Evolutionary conservation across 768 basidiomycete genomes (phyloP).

Genomic region (Boletus reticuloceps): DNA sequence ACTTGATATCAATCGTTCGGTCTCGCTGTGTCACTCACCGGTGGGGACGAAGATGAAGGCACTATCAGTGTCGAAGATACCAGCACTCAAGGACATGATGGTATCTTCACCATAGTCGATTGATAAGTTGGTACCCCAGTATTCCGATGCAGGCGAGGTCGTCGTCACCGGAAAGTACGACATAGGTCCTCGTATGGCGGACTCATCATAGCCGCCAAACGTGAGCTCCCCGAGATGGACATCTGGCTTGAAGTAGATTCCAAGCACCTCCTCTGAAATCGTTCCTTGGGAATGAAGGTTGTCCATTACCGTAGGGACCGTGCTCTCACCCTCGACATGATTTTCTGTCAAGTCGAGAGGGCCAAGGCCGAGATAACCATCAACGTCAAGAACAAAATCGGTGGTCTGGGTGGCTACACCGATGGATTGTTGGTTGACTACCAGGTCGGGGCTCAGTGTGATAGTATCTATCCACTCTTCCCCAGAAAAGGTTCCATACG

Average conservation of each 20-base stretch:
- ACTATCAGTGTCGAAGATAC: conserved; percentile 34
- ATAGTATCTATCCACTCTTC: conserved; percentile 19
- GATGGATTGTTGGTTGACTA: conserved; percentile 31
- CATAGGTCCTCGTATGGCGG: conserved; percentile 10
- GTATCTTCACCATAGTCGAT: conserved; percentile 24
- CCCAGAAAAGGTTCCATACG: neutral
- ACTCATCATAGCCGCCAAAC: conserved; percentile 26
- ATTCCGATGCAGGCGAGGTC: conserved; percentile 20
- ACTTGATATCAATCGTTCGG: no score
- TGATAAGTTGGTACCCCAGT: conserved; percentile 33
- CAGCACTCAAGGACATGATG: conserved; percentile 24
- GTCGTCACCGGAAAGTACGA: conserved; percentile 25
- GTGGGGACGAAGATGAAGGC: conserved; percentile 23
- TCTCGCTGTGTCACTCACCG: conserved; percentile 8
- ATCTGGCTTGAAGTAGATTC: conserved; percentile 31
- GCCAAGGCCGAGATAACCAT: conserved; percentile 40
- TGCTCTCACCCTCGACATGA: conserved; percentile 3
- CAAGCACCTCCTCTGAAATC: conserved; percentile 28
- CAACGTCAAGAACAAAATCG: conserved; percentile 18
- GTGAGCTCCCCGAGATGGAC: conserved; percentile 17
- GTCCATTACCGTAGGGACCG: conserved; percentile 35
- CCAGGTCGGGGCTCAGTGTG: conserved; percentile 3
- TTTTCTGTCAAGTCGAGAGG: conserved; percentile 33
- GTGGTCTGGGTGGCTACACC: conserved; percentile 28
- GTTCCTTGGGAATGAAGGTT: conserved; percentile 30